Base-by-base conservation (phyloP, 768 basidiomycete species). In the Serendipita sp. region DNA sequence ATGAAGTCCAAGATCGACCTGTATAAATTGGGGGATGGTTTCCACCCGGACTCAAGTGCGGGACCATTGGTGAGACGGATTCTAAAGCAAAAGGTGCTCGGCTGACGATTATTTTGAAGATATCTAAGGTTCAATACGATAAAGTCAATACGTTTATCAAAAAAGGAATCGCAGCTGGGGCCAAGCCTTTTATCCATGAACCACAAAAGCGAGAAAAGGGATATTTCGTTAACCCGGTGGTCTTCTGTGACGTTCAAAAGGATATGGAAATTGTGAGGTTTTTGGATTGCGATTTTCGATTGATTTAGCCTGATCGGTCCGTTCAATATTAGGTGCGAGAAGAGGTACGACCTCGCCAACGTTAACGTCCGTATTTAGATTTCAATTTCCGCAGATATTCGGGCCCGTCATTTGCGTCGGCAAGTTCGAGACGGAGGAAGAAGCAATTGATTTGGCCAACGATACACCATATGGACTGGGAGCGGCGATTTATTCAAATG, bases 401-500 rank as follows among this genome's bases (percentile, higher is more conserved):
- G 58, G 65, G 7, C 68, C 53, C 3, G 48, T 46, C 48, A 54
- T 64, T 45, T 62, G 35, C 54, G 75, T 92, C 45, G 80, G 85
- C 76, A 85, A 84, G 72, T 92, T 92, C 76, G 81, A 84, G 70
- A 79, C 81, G 45, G 82, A 81, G 68, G 77, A 78, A 63, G 73
- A 73, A 68, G 73, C 70, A 37, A 34, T 24, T 16, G 30, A 24
- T 3, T 46, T 62, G 63, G 95, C 92, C 32, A 99, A 99, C 74
- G 86, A 95, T 72, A 86, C 89, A 0, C 70, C 77, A 60, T 95
- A 93, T 73, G 94, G 94, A 65, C 82, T 96, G 51, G 92, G 91
- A 13, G 85, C 88, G 2, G 87, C 88, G 5, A 84, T 98, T 63
- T 96, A 93, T 79, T 85, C 88, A 41, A 78, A 83, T 34, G 70